Evolutionary conservation across 768 basidiomycete genomes (phyloP).

Genomic region (Podaxis sp.): DNA sequence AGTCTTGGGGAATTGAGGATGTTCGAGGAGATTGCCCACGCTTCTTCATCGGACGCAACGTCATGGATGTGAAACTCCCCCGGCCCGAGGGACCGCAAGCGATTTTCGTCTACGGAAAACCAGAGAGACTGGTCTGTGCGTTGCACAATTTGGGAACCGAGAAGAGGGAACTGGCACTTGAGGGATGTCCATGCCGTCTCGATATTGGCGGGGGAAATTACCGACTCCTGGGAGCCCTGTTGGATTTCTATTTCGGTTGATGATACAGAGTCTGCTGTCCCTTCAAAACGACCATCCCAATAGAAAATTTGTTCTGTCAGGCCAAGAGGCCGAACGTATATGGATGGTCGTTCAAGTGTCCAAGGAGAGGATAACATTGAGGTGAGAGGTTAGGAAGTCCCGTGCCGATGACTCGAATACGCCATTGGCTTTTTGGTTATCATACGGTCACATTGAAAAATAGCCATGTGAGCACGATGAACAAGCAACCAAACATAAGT

Average conservation of each 20-base stretch:
- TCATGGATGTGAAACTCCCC: slow-evolving; percentile 39
- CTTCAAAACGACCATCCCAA: slow-evolving; percentile 40
- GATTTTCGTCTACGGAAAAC: slow-evolving; percentile 43
- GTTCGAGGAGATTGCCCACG: slow-evolving; percentile 24
- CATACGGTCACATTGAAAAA: background rate
- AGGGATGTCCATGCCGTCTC: slow-evolving; percentile 42
- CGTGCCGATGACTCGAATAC: background rate
- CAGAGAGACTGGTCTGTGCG: slow-evolving; percentile 27
- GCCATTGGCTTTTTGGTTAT: background rate
- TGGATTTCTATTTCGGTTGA: slow-evolving; percentile 30
- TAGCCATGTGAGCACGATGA: slow-evolving; percentile 1
- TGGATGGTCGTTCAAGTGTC: slow-evolving; percentile 9
- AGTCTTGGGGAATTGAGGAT: slow-evolving; percentile 33
- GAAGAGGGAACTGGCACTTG: slow-evolving; percentile 51
- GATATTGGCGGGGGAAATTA: slow-evolving; percentile 32
- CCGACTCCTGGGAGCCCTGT: slow-evolving; percentile 15
- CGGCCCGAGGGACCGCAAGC: slow-evolving; percentile 29
- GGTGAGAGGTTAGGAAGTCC: background rate
- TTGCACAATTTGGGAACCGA: slow-evolving; percentile 40
- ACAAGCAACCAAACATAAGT: background rate
- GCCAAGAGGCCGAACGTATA: slow-evolving; percentile 31
- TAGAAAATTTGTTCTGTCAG: slow-evolving; percentile 39
- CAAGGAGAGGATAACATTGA: slow-evolving; percentile 14
- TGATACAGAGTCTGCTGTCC: slow-evolving; percentile 45
- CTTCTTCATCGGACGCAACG: slow-evolving; percentile 35